These are phyloP conservation scores for Benincasa hispida DNA, from an alignment of 306 rosid genomes.

Conservation along the genomic window DNA sequence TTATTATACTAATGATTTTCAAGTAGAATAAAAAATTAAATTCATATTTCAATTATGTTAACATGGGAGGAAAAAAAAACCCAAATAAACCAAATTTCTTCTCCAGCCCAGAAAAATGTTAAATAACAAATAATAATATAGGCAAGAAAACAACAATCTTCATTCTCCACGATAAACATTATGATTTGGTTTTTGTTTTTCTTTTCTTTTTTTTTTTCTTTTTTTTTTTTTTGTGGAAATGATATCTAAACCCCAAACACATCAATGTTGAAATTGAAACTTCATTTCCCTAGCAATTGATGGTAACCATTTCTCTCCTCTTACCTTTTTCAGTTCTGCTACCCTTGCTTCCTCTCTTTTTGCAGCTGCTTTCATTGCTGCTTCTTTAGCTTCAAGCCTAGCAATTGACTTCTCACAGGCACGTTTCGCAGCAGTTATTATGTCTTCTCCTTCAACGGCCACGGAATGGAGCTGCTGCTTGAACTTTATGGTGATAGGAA, in stretches of 20 bases:
- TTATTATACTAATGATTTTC: background rate
- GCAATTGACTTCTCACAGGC: conserved; percentile 43
- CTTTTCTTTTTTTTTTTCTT: too few species aligned
- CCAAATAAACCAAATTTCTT: background rate
- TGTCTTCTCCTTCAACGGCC: conserved; percentile 46
- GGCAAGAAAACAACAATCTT: background rate
- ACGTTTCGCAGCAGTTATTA: conserved; percentile 46
- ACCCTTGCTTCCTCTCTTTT: conserved; percentile 73
- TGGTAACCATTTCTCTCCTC: conserved; percentile 91
- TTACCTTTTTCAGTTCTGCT: conserved; percentile 54
- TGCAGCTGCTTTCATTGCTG: conserved; percentile 53
- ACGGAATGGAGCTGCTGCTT: conserved; percentile 33
- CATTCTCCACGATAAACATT: background rate
- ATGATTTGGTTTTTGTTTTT: too few species aligned
- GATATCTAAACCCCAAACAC: background rate
- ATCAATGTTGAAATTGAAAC: conserved; percentile 11
- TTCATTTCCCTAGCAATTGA: conserved; percentile 63
- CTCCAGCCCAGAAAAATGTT: background rate
- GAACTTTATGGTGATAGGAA: conserved; percentile 36
- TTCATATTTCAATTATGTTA: background rate
- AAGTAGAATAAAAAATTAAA: background rate
- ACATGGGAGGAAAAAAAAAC: background rate
- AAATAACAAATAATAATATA: background rate
- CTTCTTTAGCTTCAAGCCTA: conserved; percentile 54
- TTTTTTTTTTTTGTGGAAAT: background rate